Evolutionary conservation across 768 basidiomycete genomes (phyloP), one percentile per base, ranked within the genome.

Genomic region (Tremella mesenterica): DNA sequence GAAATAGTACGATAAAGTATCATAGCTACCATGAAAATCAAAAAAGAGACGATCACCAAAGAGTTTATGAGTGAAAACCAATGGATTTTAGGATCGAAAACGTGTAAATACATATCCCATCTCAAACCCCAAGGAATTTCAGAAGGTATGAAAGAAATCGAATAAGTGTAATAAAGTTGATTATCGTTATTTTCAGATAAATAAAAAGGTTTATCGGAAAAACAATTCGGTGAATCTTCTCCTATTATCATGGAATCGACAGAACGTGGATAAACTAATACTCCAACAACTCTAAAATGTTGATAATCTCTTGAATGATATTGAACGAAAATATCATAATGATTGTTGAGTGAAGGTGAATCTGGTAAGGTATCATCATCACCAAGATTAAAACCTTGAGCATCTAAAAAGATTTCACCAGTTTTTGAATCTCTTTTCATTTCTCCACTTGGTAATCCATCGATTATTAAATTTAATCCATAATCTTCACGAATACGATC

Each of bases 51-150:
- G 54, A 97, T 89, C 57, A 95, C 82, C 21, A 93, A 74, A 1
- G 91, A 92, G 73, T 96, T 96, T 66, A 93, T 79, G 47, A 97
- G 78, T 63, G 86, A 88, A 76, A 96, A 91, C 88, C 91, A 93
- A 74, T 97, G 93, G 53, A 97, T 95, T 47, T 83, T 82, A 41
- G 88, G 89, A 65, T 92, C 89, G 61, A 90, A 87, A 48, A 93
- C 85, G 63, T 90, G 88, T 18, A 96, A 81, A 70, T 97, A 97
- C 64, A 85, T 85, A 70, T 97, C 93, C 92, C 93, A 97, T 47
- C 93, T 79, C 3, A 91, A 88, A 4, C 90, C 92, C 88, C 89
- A 74, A 0, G 68, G 71, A 8, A 63, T 88, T 56, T 83, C 81
- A 25, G 89, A 92, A 80, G 83, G 88, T 71, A 83, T 81, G 88